Evolutionary conservation across 768 basidiomycete genomes (phyloP), one percentile per base, ranked within the genome.

Genomic region (Ephemerocybe angulata): DNA sequence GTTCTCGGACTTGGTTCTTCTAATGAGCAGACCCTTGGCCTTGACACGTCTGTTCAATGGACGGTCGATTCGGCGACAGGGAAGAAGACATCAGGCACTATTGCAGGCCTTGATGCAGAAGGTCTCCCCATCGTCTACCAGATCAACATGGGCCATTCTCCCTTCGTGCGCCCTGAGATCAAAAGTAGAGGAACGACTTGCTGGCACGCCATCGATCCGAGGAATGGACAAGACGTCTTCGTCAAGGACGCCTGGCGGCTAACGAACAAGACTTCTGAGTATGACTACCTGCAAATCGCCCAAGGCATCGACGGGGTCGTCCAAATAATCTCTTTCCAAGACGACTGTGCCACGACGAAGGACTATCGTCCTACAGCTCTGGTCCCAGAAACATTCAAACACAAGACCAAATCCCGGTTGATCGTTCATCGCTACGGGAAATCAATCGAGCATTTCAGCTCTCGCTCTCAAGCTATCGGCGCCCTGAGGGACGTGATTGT

Each of bases 11-110:
- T 55, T 6, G 22, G 31, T 7, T 55, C 54, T 12, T 13, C 17
- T 3, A 27, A 55, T 19, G 46, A 47, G n/a, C 19, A 24, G 1
- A 5, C 41, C 12, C 30, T 44, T 27, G 54, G 54, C 6, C 46
- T 55, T 7, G 54, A 55, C n/a, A 33, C 46, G 25, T 21, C 24
- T 19, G 30, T 54, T 22, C 27, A 28, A 19, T 54, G 53, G 53
- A 33, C 19, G 11, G 21, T 29, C 42, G 28, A 35, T 43, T 17
- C 8, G 30, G 4, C 31, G 7, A 41, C 38, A 3, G 48, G 30
- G 13, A 10, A 17, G 48, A 50, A 50, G 31, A 31, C 11, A 12
- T 6, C 27, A 2, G 48, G 48, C 12, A 13, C 31, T 13, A 7
- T 50, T 15, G 6, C 3, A 43, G 22, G 6, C 3, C 17, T 21